These are phyloP conservation scores for Pleurotus citrinopileatus DNA, from an alignment of 768 basidiomycete species.

Conservation along the genomic window DNA sequence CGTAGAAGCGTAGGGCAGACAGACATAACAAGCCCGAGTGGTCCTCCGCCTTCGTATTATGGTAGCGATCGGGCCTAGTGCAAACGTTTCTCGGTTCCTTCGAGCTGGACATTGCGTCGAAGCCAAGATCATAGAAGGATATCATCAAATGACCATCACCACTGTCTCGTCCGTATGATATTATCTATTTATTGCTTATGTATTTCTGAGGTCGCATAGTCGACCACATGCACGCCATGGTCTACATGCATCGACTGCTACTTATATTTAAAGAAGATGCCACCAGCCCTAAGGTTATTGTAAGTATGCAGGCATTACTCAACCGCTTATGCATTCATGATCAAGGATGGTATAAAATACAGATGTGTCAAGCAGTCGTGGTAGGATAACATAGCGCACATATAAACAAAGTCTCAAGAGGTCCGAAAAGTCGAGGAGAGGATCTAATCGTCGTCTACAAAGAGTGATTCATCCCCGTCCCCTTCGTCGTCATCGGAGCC, in stretches of 20 bases:
- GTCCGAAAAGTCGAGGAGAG: background rate
- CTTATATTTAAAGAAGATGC: no score
- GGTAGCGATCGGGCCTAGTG: background rate
- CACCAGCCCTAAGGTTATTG: no score
- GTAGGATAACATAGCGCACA: background rate
- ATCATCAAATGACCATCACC: no score
- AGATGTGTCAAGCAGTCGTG: background rate
- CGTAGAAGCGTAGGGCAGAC: background rate
- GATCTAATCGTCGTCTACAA: conserved; percentile 36
- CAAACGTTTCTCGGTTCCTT: no score
- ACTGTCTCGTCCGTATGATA: no score
- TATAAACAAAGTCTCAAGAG: background rate
- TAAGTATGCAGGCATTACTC: no score
- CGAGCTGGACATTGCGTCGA: no score
- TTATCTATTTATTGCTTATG: background rate
- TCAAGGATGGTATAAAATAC: background rate
- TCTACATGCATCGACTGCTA: no score
- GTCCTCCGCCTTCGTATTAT: background rate
- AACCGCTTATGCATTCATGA: no score
- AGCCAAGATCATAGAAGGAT: no score
- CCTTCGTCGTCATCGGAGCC: conserved; percentile 45
- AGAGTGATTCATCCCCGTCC: conserved; percentile 44
- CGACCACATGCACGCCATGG: no score
- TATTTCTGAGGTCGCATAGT: background rate
- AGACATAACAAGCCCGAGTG: background rate